Evolutionary conservation across 2,329 filamentous ascomycete genomes (phyloP), one percentile per base, ranked within the genome.

Genomic region (Penicillium sp.): DNA sequence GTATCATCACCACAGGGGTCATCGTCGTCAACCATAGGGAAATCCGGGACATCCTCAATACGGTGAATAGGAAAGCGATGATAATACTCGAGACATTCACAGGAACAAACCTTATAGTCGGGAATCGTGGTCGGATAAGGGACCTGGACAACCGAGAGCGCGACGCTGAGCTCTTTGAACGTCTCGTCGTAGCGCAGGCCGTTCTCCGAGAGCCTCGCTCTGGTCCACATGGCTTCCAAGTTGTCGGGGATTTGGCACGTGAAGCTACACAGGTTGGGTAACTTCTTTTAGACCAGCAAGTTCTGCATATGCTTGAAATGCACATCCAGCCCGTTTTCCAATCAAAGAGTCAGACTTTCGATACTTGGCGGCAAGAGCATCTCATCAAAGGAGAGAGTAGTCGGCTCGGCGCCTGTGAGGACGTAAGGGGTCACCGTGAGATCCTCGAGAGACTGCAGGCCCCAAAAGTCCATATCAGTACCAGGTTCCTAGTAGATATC

Each of bases 271-370:
- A 45, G 29, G 4, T 45, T 38, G 13, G 38, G 29, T 2, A 45
- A 39, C 11, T 13, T 19, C 19, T 6, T 16, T 3, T 16, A 13
- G n/a, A 37, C 19, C 13, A 35, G 28, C 10, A 30, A 17, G 11
- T 38, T 27, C n/a, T 30, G 18, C 3, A 42, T 28, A n/a, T 4
- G 9, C 4, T 26, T 27, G 11, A 26, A 23, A 18, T 25, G 18
- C 29, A 35, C 33, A 11, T 19, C 8, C 13, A 28, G 32, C 13
- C 21, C 19, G 18, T 36, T 39, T 14, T 45, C 34, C 4, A 38
- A 34, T 8, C 39, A 29, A 16, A 45, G 26, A 7, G 43, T 45
- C 4, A 45, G 34, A 18, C 27, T 42, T 23, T 45, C 39, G 13
- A 45, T 21, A 19, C 10, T 39, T 7, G 7, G 14, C 2, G 43